Base-by-base conservation (phyloP, 176 grass and related monocot genomes). In the Pontederia crassipes region DNA sequence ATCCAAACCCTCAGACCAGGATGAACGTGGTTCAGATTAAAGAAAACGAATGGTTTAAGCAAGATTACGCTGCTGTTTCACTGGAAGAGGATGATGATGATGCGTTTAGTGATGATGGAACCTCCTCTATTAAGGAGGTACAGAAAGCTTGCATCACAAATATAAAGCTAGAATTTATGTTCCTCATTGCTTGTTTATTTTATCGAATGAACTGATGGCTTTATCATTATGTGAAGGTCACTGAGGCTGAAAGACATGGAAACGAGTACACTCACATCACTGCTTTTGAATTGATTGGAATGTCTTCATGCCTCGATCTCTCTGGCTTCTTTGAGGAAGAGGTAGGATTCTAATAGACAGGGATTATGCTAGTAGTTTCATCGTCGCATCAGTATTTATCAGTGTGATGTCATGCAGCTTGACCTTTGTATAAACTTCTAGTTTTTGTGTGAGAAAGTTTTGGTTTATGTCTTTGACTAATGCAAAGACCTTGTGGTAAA, bases 291-390 rank as follows among this genome's bases (percentile, higher is more conserved):
- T 79, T 98, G 65, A 98, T 98, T 16, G 93, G 93, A 63, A 98
- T 98, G 93, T 98, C 84, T 11, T 88, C 93, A 8, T 98, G 79
- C 55, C 88, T 98, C 61, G 93, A 92, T 76, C 78, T 98, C 72
- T 98, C 93, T 17, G 93, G 93, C 14, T 92, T 98, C 68, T 98
- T 98, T 24, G 93, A 98, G 79, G 72, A 92, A 77, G 93, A 98
- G 77, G 93, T 98, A 57, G 72, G 45, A 16, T 50, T 15, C 10
- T 48, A 65, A 65, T 13, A 28, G 7, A 58, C 17, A 28, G 51
- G 14, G n/a, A 53, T 58, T 12, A 11, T 28, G 16, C 10, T 26
- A 9, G 14, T 61, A 61, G 45, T 14, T 45, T n/a, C 45, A 13
- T 46, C 45, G 9, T 1, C 27, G 13, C 49, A 3, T 14, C 4